Conservation (phyloP, 495 filamentous ascomycete species). For the Gamarada debralockiae region DNA sequence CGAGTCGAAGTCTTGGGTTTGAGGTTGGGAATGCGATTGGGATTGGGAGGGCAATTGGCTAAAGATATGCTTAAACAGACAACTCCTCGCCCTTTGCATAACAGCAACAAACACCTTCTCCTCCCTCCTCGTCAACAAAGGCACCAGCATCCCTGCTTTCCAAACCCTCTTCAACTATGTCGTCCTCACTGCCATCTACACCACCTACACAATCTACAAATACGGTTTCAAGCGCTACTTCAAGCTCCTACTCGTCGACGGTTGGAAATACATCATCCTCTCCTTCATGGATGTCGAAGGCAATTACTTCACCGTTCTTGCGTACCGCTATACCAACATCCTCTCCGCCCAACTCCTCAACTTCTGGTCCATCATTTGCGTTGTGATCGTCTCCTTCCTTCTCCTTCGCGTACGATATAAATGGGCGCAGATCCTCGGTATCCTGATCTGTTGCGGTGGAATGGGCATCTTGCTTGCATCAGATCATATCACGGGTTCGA, state of each 20-base stretch:
- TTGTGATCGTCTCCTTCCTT: constrained; percentile 78
- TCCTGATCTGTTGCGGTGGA: constrained; percentile 86
- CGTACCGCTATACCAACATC: constrained; percentile 64
- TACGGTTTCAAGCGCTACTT: constrained; percentile 74
- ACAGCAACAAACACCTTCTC: constrained; percentile 88
- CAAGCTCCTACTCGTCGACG: constrained; percentile 57
- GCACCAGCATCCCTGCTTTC: constrained; percentile 91
- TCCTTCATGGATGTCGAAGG: constrained; percentile 92
- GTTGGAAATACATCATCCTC: constrained; percentile 94
- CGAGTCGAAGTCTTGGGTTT: no score
- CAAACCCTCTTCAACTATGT: constrained; percentile 95
- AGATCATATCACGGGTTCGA: constrained; percentile 74
- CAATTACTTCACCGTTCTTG: constrained; percentile 95
- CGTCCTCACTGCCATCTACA: constrained; percentile 78
- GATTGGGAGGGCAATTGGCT: no score
- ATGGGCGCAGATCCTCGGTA: constrained; percentile 75
- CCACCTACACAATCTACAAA: constrained; percentile 73
- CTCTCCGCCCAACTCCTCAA: constrained; percentile 87
- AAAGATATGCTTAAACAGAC: no score
- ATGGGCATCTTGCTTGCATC: constrained; percentile 85
- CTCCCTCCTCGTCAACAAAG: constrained; percentile 59
- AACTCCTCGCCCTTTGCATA: constrained; percentile 83
- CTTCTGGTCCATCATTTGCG: constrained; percentile 97
- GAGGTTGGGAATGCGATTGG: no score
- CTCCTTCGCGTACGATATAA: constrained; percentile 88